phyloP scores from a whole-genome alignment of 208 protist genomes.

The Herpetomonas muscarum region DNA sequence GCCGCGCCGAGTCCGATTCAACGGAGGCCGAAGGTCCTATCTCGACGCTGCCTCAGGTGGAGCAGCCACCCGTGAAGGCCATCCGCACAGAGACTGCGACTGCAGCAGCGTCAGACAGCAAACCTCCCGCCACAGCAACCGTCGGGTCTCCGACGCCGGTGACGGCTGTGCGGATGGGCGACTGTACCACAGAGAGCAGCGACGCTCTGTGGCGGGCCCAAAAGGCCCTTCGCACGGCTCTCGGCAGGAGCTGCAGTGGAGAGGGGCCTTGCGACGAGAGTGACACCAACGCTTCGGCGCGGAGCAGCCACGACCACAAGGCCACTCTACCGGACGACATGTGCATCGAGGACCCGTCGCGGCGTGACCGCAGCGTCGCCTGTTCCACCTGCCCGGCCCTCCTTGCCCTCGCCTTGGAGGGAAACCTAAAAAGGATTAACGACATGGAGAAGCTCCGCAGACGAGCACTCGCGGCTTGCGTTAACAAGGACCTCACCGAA shows the following conservation, averaged over 20 bases:
- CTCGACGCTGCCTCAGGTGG: no score
- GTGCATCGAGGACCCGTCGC: conserved; percentile 5
- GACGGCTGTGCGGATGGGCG: background rate
- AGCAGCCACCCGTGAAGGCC: no score
- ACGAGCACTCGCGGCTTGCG: conserved; percentile 30
- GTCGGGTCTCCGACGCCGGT: background rate
- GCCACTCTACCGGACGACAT: background rate
- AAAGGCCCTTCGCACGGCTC: background rate
- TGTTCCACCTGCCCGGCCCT: conserved; percentile 26
- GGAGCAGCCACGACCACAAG: background rate
- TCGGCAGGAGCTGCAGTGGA: background rate
- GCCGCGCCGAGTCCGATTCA: no score
- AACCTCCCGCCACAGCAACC: conserved; percentile 1
- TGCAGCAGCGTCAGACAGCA: no score
- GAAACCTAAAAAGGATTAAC: conserved; percentile 25
- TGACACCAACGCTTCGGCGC: background rate
- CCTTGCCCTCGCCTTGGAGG: conserved; percentile 20
- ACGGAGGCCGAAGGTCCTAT: no score
- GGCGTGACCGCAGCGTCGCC: no score
- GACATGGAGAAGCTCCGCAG: conserved; percentile 21
- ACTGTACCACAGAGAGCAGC: background rate
- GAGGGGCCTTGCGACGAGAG: background rate
- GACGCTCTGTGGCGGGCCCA: background rate
- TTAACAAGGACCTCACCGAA: conserved; percentile 20
- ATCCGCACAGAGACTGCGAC: no score